Base-by-base conservation (phyloP, 1,284 basidiomycete genomes). In the Puccinia polysora region DNA sequence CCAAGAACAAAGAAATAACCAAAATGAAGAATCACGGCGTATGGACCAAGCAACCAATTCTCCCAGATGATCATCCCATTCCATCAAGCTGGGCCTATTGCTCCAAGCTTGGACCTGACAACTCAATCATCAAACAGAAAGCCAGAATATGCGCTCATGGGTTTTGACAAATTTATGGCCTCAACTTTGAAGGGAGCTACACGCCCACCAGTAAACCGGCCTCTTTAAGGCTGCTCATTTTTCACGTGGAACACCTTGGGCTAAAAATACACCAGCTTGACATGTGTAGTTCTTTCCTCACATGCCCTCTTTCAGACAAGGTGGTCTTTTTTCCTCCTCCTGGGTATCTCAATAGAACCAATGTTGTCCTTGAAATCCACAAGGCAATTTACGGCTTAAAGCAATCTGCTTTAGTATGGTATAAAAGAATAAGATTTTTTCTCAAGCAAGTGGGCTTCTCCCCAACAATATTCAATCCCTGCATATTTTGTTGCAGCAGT, bases 331-430 rank as follows among this genome's bases (percentile, higher is more conserved):
- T n/a, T 32, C 25, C n/a, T 2, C 56, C 56, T 8, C 30, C 30
- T 7, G 56, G 56, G 6, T 59, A 32, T 4, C 28, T 7, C 5
- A 18, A 38, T 15, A 38, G 36, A 34, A 14, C 3, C 2, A 38
- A 38, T 18, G 23, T 23, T 4, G 18, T 20, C 23, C 15, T 59
- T 4, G 6, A 34, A 4, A 23, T 59, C 4, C 10, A 59, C 8
- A 52, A 52, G 34, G 56, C 56, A 2, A 36, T 59, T 1, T 59
- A 59, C 30, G 56, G 56, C 2, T 36, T 59, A 34, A 30, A 36
- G 14, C 56, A 59, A n/a, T 30, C 56, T 4, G 10, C 56, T 18
- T 32, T 34, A n/a, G 56, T 15, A 10, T 59, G 56, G 56, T 34
- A 59, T n/a, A n/a, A 36, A 38, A 10, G 34, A n/a, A n/a, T n/a